These are phyloP conservation scores for Colletotrichum cereale DNA, from an alignment of 2,329 filamentous ascomycete genomes.

Conservation along the genomic window DNA sequence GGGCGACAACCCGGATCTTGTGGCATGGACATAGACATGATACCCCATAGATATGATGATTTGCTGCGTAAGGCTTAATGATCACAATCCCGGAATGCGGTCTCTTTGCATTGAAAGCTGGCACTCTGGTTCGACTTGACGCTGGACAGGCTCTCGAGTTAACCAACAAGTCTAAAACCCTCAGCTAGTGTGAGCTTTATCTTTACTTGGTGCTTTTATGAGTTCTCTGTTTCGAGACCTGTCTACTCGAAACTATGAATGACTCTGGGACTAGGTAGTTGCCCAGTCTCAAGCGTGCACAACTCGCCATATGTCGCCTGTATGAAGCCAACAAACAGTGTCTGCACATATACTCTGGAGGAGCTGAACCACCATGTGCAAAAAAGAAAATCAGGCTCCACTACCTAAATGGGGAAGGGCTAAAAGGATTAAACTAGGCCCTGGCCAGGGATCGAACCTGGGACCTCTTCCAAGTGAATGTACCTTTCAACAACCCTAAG, in stretches of 20 bases:
- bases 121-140: background rate
- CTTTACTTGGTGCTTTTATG: too few species aligned
- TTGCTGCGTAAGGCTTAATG: background rate
- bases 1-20: too few species aligned
- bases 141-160: too few species aligned
- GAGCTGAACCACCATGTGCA: background rate
- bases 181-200: too few species aligned
- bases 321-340: background rate
- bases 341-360: background rate
- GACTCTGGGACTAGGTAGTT: too few species aligned
- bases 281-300: too few species aligned
- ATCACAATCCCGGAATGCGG: background rate
- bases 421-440: background rate
- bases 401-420: background rate
- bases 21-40: conserved; percentile 7
- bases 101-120: background rate
- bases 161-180: too few species aligned
- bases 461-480: conserved; percentile 15
- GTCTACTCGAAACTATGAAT: too few species aligned
- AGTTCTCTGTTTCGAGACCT: too few species aligned
- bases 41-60: conserved; percentile 8
- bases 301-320: background rate
- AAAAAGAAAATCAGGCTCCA: background rate
- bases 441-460: conserved; percentile 23
- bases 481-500: background rate